Percentiles rank a stretch among this genome's conserved stretches.
These are phyloP conservation scores for Setaria viridis DNA, from an alignment of 202 grass and related monocot species.

Conservation along the genomic window DNA sequence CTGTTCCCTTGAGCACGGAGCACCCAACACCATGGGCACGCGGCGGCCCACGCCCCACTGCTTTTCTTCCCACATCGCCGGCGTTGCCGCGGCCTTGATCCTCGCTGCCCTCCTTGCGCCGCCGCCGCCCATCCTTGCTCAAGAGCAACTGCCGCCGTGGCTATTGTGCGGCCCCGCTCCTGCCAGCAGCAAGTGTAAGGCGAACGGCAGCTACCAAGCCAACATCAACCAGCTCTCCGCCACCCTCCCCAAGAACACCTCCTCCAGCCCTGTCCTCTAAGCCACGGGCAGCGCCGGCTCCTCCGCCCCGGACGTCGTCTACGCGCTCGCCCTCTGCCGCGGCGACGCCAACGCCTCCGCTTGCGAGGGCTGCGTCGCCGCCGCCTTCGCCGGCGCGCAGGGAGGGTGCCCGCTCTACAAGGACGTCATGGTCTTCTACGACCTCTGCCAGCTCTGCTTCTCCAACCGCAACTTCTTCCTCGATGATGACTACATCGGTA, in stretches of 20 bases:
- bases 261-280: neutral
- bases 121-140: neutral
- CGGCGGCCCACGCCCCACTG: neutral
- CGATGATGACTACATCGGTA: slow-evolving; percentile 36
- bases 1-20: too few species aligned
- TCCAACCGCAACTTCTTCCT: slow-evolving; percentile 56
- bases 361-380: slow-evolving; percentile 55
- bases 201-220: slow-evolving; percentile 50
- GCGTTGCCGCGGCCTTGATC: neutral
- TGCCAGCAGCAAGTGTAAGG: slow-evolving; percentile 31
- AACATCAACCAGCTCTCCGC: slow-evolving; percentile 53
- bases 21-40: neutral
- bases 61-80: neutral
- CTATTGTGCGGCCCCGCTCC: neutral
- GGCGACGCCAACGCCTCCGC: slow-evolving; percentile 55
- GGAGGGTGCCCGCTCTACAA: slow-evolving; percentile 45
- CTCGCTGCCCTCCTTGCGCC: neutral
- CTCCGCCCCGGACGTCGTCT: slow-evolving; percentile 45
- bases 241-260: slow-evolving; percentile 44
- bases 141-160: slow-evolving; percentile 29
- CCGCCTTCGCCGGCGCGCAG: slow-evolving; percentile 37
- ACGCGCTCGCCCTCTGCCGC: slow-evolving; percentile 59
- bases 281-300: slow-evolving; percentile 22
- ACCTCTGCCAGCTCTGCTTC: slow-evolving; percentile 66
- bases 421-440: slow-evolving; percentile 49